A percentile compares a stretch with the other conserved stretches of the same genome.
phyloP scores from a whole-genome alignment of 2,329 filamentous ascomycete species.

The Claviceps digitariae region DNA sequence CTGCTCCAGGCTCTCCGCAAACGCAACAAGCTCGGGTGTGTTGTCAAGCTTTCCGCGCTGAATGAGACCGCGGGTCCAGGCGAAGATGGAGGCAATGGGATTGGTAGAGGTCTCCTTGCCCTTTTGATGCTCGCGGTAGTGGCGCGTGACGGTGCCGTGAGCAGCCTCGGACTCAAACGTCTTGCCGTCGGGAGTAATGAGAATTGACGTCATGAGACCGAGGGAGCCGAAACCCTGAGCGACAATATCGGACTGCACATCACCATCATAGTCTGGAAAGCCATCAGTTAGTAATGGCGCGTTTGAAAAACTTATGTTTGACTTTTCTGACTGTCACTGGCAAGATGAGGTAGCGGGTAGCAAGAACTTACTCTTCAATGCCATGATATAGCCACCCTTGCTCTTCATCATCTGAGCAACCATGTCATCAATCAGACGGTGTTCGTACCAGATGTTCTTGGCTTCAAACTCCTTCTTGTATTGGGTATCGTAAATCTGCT shows the following conservation, averaged over 20 bases:
- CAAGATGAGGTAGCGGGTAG: too few relatives aligned
- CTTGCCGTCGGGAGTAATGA: conserved; percentile 92
- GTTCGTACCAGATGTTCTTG: conserved; percentile 97
- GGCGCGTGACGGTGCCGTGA: conserved; percentile 94
- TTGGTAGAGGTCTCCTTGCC: conserved; percentile 95
- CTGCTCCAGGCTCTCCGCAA: conserved; percentile 82
- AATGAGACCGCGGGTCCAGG: conserved; percentile 88
- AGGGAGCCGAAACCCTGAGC: conserved; percentile 97
- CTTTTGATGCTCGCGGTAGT: conserved; percentile 98
- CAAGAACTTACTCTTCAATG: conserved; percentile 75
- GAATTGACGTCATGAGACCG: conserved; percentile 94
- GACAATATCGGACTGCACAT: conserved; percentile 96
- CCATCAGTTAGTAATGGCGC: background rate
- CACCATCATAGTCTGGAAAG: conserved; percentile 84
- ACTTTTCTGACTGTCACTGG: too few relatives aligned
- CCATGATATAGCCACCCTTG: conserved; percentile 90
- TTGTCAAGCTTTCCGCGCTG: conserved; percentile 88
- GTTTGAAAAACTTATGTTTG: too few relatives aligned
- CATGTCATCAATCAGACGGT: conserved; percentile 98
- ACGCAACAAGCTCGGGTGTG: conserved; percentile 83
- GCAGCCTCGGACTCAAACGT: conserved; percentile 96
- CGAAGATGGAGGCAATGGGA: conserved; percentile 97
- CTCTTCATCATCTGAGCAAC: conserved; percentile 99
- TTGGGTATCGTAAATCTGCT: conserved; percentile 79
- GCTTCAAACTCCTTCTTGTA: conserved; percentile 86